Conservation (phyloP, 148 eudicot genomes). For the Pharnaceum exiguum region DNA sequence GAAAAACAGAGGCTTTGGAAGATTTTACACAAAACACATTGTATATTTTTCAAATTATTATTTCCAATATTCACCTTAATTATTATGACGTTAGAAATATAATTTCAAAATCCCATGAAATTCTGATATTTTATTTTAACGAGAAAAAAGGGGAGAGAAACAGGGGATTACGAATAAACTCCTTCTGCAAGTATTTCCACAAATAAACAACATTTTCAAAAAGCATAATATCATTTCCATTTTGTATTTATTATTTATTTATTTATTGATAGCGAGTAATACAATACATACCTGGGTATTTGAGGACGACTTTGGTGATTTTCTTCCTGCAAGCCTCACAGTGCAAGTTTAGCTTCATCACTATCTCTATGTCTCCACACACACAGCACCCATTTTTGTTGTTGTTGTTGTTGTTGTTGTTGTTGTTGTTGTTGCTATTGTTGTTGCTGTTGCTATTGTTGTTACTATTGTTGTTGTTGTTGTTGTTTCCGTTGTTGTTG, state of each 20-base stretch:
- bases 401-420: not conserved
- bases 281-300: constrained; percentile 26
- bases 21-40: not conserved
- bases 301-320: constrained; percentile 24
- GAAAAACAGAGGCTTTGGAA: not conserved
- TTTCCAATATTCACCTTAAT: too few relatives aligned
- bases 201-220: too few relatives aligned
- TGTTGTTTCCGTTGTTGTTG: not conserved
- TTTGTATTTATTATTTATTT: too few relatives aligned
- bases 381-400: constrained; percentile 6
- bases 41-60: too few relatives aligned
- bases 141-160: not conserved
- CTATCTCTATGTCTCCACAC: constrained; percentile 1
- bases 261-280: not conserved
- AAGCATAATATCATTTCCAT: too few relatives aligned
- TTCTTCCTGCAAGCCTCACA: constrained; percentile 46
- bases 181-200: too few relatives aligned
- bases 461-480: constrained; percentile 3
- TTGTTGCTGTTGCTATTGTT: not conserved
- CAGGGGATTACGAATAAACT: too few relatives aligned
- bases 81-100: too few relatives aligned
- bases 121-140: too few relatives aligned
- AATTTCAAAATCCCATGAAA: too few relatives aligned
- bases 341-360: constrained; percentile 35
- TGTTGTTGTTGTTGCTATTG: not conserved